Evolutionary conservation across 2,329 filamentous ascomycete genomes (phyloP).

Genomic region (Cladosporium sp.): DNA sequence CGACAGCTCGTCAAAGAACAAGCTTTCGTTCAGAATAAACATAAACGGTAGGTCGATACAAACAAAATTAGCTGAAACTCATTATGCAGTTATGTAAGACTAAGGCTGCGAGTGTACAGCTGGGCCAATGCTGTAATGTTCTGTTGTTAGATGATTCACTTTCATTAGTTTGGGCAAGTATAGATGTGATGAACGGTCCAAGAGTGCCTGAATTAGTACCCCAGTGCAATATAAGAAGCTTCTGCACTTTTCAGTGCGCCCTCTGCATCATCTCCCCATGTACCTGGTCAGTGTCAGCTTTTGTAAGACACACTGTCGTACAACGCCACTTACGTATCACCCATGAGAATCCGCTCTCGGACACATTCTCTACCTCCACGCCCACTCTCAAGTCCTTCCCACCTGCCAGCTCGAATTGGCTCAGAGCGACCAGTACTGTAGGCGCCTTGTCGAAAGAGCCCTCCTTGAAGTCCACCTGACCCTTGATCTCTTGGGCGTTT

Average conservation of each 20-base stretch:
- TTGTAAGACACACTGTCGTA: not conserved
- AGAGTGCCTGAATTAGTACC: not conserved
- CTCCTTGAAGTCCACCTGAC: constrained; percentile 21
- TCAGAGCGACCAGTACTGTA: constrained; percentile 21
- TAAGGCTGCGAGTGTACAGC: not conserved
- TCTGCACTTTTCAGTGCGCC: constrained; percentile 11
- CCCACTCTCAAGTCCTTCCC: constrained; percentile 17
- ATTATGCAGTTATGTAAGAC: not conserved
- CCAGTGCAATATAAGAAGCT: constrained; percentile 17
- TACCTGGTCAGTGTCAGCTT: constrained; percentile 10
- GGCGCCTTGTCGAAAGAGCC: constrained; percentile 20
- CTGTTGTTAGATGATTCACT: not conserved
- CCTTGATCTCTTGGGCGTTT: constrained; percentile 6
- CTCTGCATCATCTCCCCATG: constrained; percentile 12
- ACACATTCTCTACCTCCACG: constrained; percentile 17
- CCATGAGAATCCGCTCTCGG: constrained; percentile 14
- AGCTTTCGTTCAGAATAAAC: not conserved
- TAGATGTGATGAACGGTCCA: not conserved
- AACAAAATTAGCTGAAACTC: not conserved
- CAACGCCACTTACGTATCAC: constrained; percentile 12
- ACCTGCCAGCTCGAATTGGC: constrained; percentile 16
- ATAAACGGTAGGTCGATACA: not conserved
- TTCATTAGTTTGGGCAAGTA: not conserved
- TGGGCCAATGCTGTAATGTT: not conserved
- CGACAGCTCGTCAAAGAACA: not conserved